Percentiles rank a stretch among this genome's conserved stretches.
These are phyloP conservation scores for Pyrenophora graminea DNA, from an alignment of 2,329 filamentous ascomycete genomes.

Conservation along the genomic window DNA sequence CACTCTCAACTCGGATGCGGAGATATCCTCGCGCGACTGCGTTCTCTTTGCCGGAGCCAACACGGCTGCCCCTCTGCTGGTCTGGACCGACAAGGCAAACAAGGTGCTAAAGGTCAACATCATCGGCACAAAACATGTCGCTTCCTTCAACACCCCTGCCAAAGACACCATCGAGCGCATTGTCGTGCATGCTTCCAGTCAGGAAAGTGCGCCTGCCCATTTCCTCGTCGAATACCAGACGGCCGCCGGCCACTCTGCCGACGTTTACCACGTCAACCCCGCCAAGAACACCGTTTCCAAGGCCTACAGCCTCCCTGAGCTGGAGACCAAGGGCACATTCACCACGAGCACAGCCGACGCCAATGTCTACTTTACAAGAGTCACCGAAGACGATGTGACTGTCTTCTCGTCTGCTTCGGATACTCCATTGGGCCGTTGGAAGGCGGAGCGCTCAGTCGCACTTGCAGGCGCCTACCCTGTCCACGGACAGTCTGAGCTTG, in stretches of 20 bases:
- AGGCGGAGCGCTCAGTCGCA: constrained; percentile 53
- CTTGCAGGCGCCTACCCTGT: constrained; percentile 52
- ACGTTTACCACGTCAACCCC: constrained; percentile 82
- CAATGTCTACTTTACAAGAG: constrained; percentile 86
- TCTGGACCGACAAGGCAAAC: constrained; percentile 69
- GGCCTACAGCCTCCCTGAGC: constrained; percentile 76
- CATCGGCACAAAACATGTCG: constrained; percentile 56
- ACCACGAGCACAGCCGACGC: constrained; percentile 76
- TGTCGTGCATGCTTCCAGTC: constrained; percentile 72
- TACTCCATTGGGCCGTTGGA: constrained; percentile 76
- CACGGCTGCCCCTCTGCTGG: constrained; percentile 73
- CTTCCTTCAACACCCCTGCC: constrained; percentile 51
- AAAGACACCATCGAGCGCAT: constrained; percentile 55
- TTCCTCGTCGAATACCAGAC: constrained; percentile 85
- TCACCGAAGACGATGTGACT: constrained; percentile 73
- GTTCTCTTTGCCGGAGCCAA: constrained; percentile 78
- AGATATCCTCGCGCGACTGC: constrained; percentile 66
- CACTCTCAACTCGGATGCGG: constrained; percentile 72
- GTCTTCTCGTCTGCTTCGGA: constrained; percentile 78
- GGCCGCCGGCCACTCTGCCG: constrained; percentile 72
- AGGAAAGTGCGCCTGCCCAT: constrained; percentile 73
- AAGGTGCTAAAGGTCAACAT: constrained; percentile 73
- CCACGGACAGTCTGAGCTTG: constrained; percentile 79
- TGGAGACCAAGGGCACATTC: constrained; percentile 73
- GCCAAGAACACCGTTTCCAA: constrained; percentile 71